Base-by-base conservation (phyloP, 768 basidiomycete genomes). In the Naganishia kalamii region DNA sequence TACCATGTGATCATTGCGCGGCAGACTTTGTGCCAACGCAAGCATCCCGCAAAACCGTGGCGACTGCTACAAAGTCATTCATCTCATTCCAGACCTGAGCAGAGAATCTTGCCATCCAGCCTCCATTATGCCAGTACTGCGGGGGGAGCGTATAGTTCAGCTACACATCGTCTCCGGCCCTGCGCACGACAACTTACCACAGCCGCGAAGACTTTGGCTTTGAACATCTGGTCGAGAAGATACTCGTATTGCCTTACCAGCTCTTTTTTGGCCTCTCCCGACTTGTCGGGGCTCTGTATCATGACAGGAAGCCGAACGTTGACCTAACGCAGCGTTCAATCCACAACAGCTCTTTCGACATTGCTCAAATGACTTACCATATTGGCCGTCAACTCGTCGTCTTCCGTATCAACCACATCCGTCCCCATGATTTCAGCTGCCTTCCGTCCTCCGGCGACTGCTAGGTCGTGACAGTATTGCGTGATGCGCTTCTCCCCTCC, bases 401-500 rank as follows among this genome's bases (percentile, higher is more conserved):
- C 79, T 1, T 79, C 78, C 48, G 84, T 82, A 64, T 89, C 86
- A 80, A 91, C 79, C 4, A 87, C 80, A 2, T 71, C 68, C 0
- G 88, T 90, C 0, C 83, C 84, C 44, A 90, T 80, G 8, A 84
- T 75, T 65, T 84, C 79, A 1, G 86, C 85, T 8, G 90, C 79
- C 11, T 74, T 72, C 65, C 80, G 81, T 0, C 88, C 89, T 8
- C 89, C 90, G 47, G 82, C 74, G 2, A 87, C 65, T 3, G 89
- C 90, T 6, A 90, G 81, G 10, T 80, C 70, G 74, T 86, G 87
- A 69, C 85, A 88, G 74, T 91, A 90, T 8, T 79, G 78, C 68
- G 83, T 84, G 65, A 92, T 92, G 48, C 80, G 81, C 27, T 82
- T 75, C 74, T 92, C 90, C 6, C 90, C 89, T 0, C 90, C 90